phyloP scores from a whole-genome alignment of 2,329 filamentous ascomycete species.

The Colletotrichum magnum region DNA sequence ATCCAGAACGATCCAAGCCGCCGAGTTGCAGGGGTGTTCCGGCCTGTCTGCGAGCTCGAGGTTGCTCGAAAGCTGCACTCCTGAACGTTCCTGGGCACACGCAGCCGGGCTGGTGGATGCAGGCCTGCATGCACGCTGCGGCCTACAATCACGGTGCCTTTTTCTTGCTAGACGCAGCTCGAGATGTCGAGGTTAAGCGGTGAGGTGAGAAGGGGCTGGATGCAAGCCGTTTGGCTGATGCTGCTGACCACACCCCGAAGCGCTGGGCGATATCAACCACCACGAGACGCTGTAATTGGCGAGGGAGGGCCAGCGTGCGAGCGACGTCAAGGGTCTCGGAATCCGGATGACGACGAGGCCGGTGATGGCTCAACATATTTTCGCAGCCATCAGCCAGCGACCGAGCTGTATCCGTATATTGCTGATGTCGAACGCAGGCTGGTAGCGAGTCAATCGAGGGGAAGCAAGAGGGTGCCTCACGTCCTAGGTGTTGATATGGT shows the following conservation, averaged over 20 bases:
- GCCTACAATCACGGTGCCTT: conserved; percentile 38
- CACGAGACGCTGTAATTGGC: conserved; percentile 14
- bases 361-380: conserved; percentile 12
- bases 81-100: conserved; percentile 13
- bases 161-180: conserved; percentile 31
- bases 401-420: not conserved
- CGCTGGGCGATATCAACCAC: conserved; percentile 30
- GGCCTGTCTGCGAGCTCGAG: conserved; percentile 25
- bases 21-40: conserved; percentile 31
- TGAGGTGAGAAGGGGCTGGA: conserved; percentile 40
- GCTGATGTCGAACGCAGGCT: conserved; percentile 27
- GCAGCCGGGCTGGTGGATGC: not conserved
- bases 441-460: not conserved
- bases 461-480: too few relatives aligned
- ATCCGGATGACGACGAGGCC: conserved; percentile 8
- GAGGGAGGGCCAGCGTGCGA: not conserved
- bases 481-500: too few relatives aligned
- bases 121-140: conserved; percentile 38
- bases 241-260: conserved; percentile 30
- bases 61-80: conserved; percentile 25
- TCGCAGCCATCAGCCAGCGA: not conserved
- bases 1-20: conserved; percentile 25
- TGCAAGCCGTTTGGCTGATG: conserved; percentile 40
- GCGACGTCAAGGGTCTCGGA: conserved; percentile 21
- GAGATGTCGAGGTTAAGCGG: conserved; percentile 31